A percentile compares a stretch with the other conserved stretches of the same genome.
phyloP scores from a whole-genome alignment of 2,329 filamentous ascomycete species.

The Paradendryphiella salina region DNA sequence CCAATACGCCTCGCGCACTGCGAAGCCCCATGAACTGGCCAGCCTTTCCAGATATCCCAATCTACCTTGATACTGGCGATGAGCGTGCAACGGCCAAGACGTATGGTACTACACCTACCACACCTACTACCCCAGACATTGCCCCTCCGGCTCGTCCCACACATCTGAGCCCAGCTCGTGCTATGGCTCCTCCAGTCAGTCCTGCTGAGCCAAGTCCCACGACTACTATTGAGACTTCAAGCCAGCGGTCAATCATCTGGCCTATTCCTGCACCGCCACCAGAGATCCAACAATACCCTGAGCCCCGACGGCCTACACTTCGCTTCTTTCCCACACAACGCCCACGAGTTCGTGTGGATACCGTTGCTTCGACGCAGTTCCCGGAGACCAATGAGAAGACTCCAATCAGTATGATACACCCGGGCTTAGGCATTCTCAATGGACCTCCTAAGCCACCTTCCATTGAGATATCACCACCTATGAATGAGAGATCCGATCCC shows the following conservation, averaged over 20 bases:
- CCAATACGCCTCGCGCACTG: slow-evolving; percentile 8
- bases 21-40: slow-evolving; percentile 25
- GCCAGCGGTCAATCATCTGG: slow-evolving; percentile 23
- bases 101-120: slow-evolving; percentile 29
- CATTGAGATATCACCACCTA: slow-evolving; percentile 5
- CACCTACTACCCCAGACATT: slow-evolving; percentile 25
- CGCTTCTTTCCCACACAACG: slow-evolving; percentile 22
- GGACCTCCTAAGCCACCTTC: slow-evolving; percentile 14
- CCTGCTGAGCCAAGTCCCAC: slow-evolving; percentile 17
- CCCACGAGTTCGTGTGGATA: slow-evolving; percentile 18
- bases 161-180: background rate
- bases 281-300: slow-evolving; percentile 13
- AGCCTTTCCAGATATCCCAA: slow-evolving; percentile 29
- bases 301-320: slow-evolving; percentile 14
- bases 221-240: slow-evolving; percentile 26
- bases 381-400: slow-evolving; percentile 16
- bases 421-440: slow-evolving; percentile 11
- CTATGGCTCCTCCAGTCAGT: background rate
- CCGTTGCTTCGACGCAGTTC: slow-evolving; percentile 9
- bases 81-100: slow-evolving; percentile 15
- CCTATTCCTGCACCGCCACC: slow-evolving; percentile 25
- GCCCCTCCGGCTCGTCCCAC: slow-evolving; percentile 1
- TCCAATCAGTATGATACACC: background rate
- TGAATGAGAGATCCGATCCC: slow-evolving; percentile 1
- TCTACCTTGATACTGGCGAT: slow-evolving; percentile 30